Evolutionary conservation across 73 alveolate species (phyloP).

Genomic region (Blepharisma japonicum): DNA sequence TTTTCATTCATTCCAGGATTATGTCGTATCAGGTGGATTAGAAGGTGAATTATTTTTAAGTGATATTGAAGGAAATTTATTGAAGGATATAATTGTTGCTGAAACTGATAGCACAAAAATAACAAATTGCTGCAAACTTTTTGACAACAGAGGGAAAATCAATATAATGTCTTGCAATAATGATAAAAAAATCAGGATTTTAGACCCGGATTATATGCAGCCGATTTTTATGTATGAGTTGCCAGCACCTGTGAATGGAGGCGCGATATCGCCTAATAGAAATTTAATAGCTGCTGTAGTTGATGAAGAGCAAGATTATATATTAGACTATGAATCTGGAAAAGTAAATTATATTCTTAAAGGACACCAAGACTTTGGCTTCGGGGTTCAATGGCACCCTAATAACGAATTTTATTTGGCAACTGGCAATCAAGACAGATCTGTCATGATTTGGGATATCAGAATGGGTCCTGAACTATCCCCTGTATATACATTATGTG

Average conservation of each 20-base stretch:
- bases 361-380: slow-evolving; percentile 22
- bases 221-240: background rate
- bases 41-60: background rate
- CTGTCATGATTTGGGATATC: slow-evolving; percentile 22
- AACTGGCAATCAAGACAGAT: slow-evolving; percentile 18
- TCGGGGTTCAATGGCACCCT: slow-evolving; percentile 25
- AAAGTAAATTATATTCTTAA: background rate
- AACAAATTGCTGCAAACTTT: background rate
- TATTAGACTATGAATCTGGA: slow-evolving; percentile 5
- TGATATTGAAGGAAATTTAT: slow-evolving; percentile 15
- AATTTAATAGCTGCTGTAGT: background rate
- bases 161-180: slow-evolving; percentile 5
- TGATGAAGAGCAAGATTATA: background rate
- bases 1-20: background rate
- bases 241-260: background rate
- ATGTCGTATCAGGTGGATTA: slow-evolving; percentile 14
- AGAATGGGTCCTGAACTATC: background rate
- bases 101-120: background rate
- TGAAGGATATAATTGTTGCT: background rate
- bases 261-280: background rate
- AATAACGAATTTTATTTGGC: background rate
- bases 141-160: background rate
- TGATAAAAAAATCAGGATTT: slow-evolving; percentile 15
- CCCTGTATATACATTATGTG: slow-evolving; percentile 6
- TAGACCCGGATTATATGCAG: background rate